phyloP scores from a whole-genome alignment of 2,329 filamentous ascomycete species.

The Aspergillus pseudoglaucus region DNA sequence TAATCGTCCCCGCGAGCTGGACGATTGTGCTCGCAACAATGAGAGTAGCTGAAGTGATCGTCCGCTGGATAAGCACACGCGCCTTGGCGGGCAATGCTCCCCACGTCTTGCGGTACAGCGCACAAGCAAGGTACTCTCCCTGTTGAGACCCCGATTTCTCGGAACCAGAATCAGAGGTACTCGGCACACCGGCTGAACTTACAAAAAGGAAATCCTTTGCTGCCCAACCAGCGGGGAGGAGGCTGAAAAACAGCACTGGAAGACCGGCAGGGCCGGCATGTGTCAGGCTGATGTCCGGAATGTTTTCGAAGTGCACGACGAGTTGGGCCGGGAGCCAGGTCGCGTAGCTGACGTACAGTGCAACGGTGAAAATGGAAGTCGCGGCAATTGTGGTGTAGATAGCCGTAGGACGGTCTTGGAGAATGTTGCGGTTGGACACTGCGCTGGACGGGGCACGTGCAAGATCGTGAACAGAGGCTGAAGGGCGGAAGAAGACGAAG shows the following conservation, averaged over 20 bases:
- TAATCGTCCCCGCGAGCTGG: slow-evolving; percentile 59
- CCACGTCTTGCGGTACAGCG: slow-evolving; percentile 53
- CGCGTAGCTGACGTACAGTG: slow-evolving; percentile 61
- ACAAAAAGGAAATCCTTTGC: slow-evolving; percentile 70
- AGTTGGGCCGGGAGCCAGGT: slow-evolving; percentile 66
- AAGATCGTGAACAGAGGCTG: slow-evolving; percentile 58
- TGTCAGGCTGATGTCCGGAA: slow-evolving; percentile 62
- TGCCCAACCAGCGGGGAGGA: slow-evolving; percentile 65
- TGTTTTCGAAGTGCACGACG: slow-evolving; percentile 66
- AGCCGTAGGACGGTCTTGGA: slow-evolving; percentile 57
- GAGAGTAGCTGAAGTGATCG: slow-evolving; percentile 43
- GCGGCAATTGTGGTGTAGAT: slow-evolving; percentile 62
- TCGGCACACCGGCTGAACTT: slow-evolving; percentile 42
- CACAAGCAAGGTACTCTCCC: slow-evolving; percentile 63
- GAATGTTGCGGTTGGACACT: slow-evolving; percentile 57
- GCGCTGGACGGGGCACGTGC: slow-evolving; percentile 37
- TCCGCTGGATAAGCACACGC: slow-evolving; percentile 60
- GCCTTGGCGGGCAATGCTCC: slow-evolving; percentile 56
- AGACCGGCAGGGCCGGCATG: slow-evolving; percentile 55
- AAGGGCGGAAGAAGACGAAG: slow-evolving; percentile 65
- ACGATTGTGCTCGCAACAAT: slow-evolving; percentile 53
- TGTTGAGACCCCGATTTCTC: slow-evolving; percentile 54
- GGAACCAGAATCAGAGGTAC: slow-evolving; percentile 25
- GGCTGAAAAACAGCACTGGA: slow-evolving; percentile 41
- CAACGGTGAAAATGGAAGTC: slow-evolving; percentile 66